Base-by-base conservation (phyloP, 805 yeast genomes). In the Cyberlindnera maclurae region DNA sequence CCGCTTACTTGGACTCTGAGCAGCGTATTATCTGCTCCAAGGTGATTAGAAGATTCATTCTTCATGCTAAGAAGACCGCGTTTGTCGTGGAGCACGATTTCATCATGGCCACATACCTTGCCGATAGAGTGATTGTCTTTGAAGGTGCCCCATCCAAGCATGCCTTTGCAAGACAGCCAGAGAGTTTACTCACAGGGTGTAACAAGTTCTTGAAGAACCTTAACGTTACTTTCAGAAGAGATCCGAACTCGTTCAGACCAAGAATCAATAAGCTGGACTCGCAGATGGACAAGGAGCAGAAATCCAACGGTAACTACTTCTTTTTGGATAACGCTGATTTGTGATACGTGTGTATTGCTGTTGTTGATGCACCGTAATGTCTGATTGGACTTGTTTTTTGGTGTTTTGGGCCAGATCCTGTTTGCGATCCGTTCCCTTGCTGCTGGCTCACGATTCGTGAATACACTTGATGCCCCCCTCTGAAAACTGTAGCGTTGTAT, bases 71-170 rank as follows among this genome's bases (percentile, higher is more conserved):
- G 73, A 93, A 90, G 75, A 90, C 97, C 33, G 98, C 99, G n/a
- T 93, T 93, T 64, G 73, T 93, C 55, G 99, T 93, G 43, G 99
- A 93, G 81, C 99, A 93, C 79, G 99, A 93, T 77, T 93, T 93
- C 77, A 93, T 93, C 71, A 93, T 93, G 99, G 97, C 98, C 49
- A 93, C 99, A 13, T 93, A 93, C 64, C 76, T 93, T 73, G 98
- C 99, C 47, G 99, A 93, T 68, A 79, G 95, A 60, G 99, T 93
- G 55, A 90, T 93, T 76, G 97, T 93, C 41, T 93, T 90, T 58
- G 98, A 93, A 65, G 99, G 99, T 65, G 57, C 67, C 48, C 97
- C 99, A 39, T 87, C 97, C 20, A 73, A 75, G 60, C 71, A 80
- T 50, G 90, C 98, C 26, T 61, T 65, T 51, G 97, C 98, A 29